Conservation (phyloP, 1,284 basidiomycete species). For the Vanrija sp. region DNA sequence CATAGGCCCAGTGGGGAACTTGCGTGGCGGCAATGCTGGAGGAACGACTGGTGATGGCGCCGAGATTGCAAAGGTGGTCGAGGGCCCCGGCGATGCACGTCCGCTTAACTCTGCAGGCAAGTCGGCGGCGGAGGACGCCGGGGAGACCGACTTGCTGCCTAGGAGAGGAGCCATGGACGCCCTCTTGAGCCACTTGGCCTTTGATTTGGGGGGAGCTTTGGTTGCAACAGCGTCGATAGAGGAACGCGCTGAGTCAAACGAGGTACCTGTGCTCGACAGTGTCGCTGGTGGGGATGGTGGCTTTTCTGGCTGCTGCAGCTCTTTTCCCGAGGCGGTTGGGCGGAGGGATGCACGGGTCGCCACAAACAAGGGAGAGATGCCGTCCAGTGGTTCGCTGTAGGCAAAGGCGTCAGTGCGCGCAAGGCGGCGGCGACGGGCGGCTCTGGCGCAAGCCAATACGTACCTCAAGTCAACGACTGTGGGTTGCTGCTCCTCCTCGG, state of each 20-base stretch:
- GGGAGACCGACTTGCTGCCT: constrained; percentile 36
- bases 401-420: constrained; percentile 1
- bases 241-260: constrained; percentile 21
- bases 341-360: constrained; percentile 30
- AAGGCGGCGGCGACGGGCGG: not conserved
- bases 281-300: not conserved
- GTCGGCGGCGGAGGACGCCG: constrained; percentile 20
- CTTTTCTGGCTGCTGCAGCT: constrained; percentile 15
- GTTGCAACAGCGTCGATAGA: constrained; percentile 14
- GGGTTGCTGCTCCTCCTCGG: not conserved
- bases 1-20: constrained; percentile 19
- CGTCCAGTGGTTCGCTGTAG: constrained; percentile 10
- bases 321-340: constrained; percentile 17
- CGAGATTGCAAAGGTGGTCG: constrained; percentile 6
- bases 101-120: constrained; percentile 12
- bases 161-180: constrained; percentile 31
- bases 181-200: constrained; percentile 41
- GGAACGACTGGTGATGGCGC: constrained; percentile 10
- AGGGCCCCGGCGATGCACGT: constrained; percentile 18
- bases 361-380: constrained; percentile 22
- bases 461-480: not conserved
- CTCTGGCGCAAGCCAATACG: not conserved
- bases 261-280: not conserved
- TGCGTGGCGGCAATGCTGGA: constrained; percentile 35
- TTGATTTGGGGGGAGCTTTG: constrained; percentile 30